Conservation (phyloP, 2,329 filamentous ascomycete genomes). For the Aureobasidium lini region DNA sequence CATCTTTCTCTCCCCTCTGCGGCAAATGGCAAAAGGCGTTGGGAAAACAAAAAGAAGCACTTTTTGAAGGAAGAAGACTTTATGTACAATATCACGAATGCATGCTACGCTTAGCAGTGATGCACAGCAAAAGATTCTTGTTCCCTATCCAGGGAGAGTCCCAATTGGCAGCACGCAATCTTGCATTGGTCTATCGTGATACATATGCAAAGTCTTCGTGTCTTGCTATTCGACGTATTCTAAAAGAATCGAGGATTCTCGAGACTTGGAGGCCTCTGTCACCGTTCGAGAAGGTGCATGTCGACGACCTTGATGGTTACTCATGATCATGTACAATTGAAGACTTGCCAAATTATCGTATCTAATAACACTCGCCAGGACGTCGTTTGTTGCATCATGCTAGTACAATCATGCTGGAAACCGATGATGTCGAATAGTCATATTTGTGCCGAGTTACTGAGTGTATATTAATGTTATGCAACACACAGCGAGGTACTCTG, state of each 20-base stretch:
- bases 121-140: not conserved
- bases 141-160: no score
- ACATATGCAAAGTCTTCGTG: no score
- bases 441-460: not conserved
- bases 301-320: no score
- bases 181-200: no score
- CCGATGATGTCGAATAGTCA: not conserved
- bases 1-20: slow-evolving; percentile 3
- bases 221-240: no score
- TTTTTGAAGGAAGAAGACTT: not conserved
- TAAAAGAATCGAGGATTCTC: no score
- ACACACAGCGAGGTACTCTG: not conserved
- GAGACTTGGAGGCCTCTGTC: no score
- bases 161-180: no score
- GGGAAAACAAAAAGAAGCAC: not conserved
- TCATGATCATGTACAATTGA: no score
- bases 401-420: not conserved
- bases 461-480: not conserved
- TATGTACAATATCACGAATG: slow-evolving; percentile 7
- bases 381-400: not conserved
- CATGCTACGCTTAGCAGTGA: not conserved
- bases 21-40: not conserved
- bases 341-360: no score
- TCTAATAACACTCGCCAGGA: no score
- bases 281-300: no score